Percentiles rank a stretch among this genome's conserved stretches.
Conservation (phyloP, 2,329 filamentous ascomycete genomes). For the Verticillium klebahnii region DNA sequence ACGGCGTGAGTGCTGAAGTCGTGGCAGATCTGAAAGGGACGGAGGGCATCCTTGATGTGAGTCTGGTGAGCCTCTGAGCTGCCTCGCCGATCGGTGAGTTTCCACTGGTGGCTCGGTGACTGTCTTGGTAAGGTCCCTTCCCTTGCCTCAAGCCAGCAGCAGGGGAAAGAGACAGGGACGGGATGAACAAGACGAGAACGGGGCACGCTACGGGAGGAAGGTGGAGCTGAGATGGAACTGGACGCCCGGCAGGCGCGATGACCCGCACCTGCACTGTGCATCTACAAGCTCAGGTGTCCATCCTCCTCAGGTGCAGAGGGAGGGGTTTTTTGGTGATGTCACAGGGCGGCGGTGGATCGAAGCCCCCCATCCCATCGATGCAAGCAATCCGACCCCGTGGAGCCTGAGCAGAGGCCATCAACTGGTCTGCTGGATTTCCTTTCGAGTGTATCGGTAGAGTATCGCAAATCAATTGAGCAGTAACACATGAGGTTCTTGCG, state of each 20-base stretch:
- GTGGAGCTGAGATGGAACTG: not conserved
- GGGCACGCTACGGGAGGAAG: not conserved
- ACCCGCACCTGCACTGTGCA: not conserved
- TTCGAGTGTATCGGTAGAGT: not conserved
- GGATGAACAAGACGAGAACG: not conserved
- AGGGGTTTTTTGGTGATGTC: not conserved
- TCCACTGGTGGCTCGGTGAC: too few relatives aligned
- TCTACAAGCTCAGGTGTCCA: not conserved
- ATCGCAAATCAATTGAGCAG: not conserved
- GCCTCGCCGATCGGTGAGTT: too few relatives aligned
- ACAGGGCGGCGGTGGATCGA: not conserved
- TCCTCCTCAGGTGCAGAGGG: not conserved
- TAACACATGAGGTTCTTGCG: not conserved
- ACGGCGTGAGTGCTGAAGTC: constrained; percentile 56
- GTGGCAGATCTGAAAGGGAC: constrained; percentile 41
- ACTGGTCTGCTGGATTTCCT: not conserved
- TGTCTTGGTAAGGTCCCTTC: too few relatives aligned
- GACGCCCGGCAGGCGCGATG: not conserved
- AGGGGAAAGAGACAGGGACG: not conserved
- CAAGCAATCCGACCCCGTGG: not conserved
- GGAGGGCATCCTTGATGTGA: constrained; percentile 53
- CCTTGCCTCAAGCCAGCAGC: not conserved
- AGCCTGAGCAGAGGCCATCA: not conserved
- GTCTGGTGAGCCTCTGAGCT: constrained; percentile 39
- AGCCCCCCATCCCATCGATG: not conserved